Percentiles rank a stretch among this genome's conserved stretches.
phyloP scores from a whole-genome alignment of 2,329 filamentous ascomycete species.

The Aspergillus luchuensis region DNA sequence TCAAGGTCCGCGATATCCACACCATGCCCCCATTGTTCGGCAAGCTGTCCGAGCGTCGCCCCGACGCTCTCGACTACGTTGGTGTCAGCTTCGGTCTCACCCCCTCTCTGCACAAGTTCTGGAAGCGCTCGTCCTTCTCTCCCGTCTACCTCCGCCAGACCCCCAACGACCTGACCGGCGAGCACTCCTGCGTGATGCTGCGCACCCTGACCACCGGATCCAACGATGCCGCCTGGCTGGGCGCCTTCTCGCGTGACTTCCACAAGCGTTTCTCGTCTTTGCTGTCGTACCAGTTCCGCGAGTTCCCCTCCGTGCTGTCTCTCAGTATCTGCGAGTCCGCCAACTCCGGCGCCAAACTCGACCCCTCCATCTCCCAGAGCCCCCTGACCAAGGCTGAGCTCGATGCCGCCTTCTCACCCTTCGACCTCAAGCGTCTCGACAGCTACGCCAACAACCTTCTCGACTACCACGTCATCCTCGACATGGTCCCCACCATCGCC shows the following conservation, averaged over 20 bases:
- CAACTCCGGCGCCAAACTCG: constrained; percentile 68
- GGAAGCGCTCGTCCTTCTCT: constrained; percentile 83
- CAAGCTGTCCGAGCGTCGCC: constrained; percentile 78
- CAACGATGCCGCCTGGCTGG: constrained; percentile 80
- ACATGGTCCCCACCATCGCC: constrained; percentile 82
- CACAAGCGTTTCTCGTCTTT: constrained; percentile 89
- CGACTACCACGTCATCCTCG: constrained; percentile 95
- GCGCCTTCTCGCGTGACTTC: constrained; percentile 89
- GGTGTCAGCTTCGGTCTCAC: constrained; percentile 96
- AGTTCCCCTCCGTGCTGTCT: constrained; percentile 75
- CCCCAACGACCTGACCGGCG: constrained; percentile 91
- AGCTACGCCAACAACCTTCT: constrained; percentile 96
- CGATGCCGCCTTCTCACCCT: constrained; percentile 78
- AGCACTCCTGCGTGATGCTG: constrained; percentile 98
- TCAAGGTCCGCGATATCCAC: constrained; percentile 85
- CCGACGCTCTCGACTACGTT: constrained; percentile 82
- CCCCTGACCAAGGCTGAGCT: constrained; percentile 73
- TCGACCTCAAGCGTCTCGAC: constrained; percentile 91
- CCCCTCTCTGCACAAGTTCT: constrained; percentile 86
- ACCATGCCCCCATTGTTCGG: constrained; percentile 93
- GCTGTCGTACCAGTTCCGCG: constrained; percentile 87
- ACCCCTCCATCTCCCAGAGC: constrained; percentile 55
- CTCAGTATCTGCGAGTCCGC: constrained; percentile 88
- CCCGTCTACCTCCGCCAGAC: constrained; percentile 96
- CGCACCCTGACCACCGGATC: constrained; percentile 65